Base-by-base conservation (phyloP, 176 grass and related monocot genomes). In the Juncus effusus region DNA sequence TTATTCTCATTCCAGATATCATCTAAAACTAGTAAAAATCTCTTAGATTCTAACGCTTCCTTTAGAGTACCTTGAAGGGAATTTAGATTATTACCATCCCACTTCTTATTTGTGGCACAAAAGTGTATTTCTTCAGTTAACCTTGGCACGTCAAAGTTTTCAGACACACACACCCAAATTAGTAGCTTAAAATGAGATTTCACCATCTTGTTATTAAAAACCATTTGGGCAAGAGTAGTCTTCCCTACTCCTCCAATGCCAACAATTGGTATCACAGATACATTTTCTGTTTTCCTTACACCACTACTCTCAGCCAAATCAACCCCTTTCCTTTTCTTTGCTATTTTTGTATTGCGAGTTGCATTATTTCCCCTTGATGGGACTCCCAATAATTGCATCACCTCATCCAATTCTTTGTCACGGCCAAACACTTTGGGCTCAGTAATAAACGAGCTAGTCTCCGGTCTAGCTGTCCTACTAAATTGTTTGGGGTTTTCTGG, bases 191-290 rank as follows among this genome's bases (percentile, higher is more conserved):
- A 47, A 6, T 5, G 9, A 6, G 6, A 9, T 47, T 47, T 5
- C 4, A 6, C 9, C 4, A 6, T 47, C 9, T 68, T 82, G 1
- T 82, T 86, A 0, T 13, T 54, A 70, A 74, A 68, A 3, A 90
- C 56, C 51, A 38, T 82, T 69, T 65, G 61, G 47, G 77, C 60
- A 40, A 90, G 37, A 0, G 86, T 74, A 14, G 81, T 81, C 41
- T 89, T 89, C 49, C 86, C 81, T 2, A 89, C 63, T 58, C 81
- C 81, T 0, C 64, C 86, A 44, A 76, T 49, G 6, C 86, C 86
- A 63, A 89, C 63, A 19, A 89, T 39, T 5, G 86, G 36, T 68
- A 89, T 59, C n/a, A 81, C 62, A 40, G 63, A 54, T 2, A 77
- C 3, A 12, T 77, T 59, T 11, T 10, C 1, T 38, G 16, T 51